phyloP scores from a whole-genome alignment of 2,329 filamentous ascomycete species.

The Fulvia fulva region DNA sequence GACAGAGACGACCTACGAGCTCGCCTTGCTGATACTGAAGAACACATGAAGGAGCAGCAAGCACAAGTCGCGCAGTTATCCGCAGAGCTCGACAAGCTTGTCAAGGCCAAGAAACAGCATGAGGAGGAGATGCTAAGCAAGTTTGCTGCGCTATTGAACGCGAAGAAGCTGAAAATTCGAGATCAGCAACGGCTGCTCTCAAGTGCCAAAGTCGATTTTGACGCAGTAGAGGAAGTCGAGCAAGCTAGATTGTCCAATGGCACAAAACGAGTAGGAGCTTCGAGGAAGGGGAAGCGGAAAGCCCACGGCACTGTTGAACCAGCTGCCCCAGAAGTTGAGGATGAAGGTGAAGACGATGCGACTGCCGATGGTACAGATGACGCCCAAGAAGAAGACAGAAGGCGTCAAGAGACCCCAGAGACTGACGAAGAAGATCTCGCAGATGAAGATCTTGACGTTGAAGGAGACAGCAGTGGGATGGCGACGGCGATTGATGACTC shows the following conservation, averaged over 20 bases:
- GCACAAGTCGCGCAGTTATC: slow-evolving; percentile 56
- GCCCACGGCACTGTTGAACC: slow-evolving; percentile 31
- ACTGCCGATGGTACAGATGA: slow-evolving; percentile 25
- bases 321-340: slow-evolving; percentile 44
- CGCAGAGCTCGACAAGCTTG: slow-evolving; percentile 62
- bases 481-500: background rate
- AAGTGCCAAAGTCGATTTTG: slow-evolving; percentile 58
- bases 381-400: slow-evolving; percentile 17
- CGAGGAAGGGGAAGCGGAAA: slow-evolving; percentile 33
- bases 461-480: background rate
- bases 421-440: slow-evolving; percentile 15
- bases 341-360: slow-evolving; percentile 34
- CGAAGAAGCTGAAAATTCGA: slow-evolving; percentile 76
- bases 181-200: slow-evolving; percentile 64
- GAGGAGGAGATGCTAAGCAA: slow-evolving; percentile 65
- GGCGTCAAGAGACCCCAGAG: slow-evolving; percentile 14
- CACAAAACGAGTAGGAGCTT: slow-evolving; percentile 23
- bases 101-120: slow-evolving; percentile 61
- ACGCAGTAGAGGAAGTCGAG: slow-evolving; percentile 38
- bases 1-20: slow-evolving; percentile 40
- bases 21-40: slow-evolving; percentile 40
- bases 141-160: slow-evolving; percentile 67
- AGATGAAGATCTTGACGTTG: background rate
- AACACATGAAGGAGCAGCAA: slow-evolving; percentile 46
- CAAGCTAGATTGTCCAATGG: slow-evolving; percentile 6